A percentile compares a stretch with the other conserved stretches of the same genome.
These are phyloP conservation scores for Aristolochia fimbriata DNA, from an alignment of 164 flowering plant species.

Conservation along the genomic window DNA sequence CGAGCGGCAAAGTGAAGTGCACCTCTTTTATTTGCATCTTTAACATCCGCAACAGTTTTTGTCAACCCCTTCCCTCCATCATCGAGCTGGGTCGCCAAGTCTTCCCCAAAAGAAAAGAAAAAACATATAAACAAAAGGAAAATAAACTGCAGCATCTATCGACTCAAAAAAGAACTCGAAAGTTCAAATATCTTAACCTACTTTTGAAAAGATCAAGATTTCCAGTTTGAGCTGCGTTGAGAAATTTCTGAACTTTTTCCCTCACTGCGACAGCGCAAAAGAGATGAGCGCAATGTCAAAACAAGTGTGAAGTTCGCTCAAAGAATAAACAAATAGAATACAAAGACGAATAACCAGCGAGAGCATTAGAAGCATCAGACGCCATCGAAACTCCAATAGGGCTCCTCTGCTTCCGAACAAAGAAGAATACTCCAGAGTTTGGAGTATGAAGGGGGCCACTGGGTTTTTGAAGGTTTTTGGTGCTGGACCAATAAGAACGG, in stretches of 20 bases:
- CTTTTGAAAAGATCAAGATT: constrained; percentile 76
- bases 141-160: background rate
- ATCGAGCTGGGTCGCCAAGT: constrained; percentile 49
- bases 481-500: no score
- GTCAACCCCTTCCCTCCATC: constrained; percentile 59
- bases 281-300: background rate
- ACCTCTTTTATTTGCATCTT: constrained; percentile 90
- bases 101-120: constrained; percentile 18
- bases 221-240: constrained; percentile 76
- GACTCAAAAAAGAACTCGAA: background rate
- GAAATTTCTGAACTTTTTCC: constrained; percentile 66
- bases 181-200: constrained; percentile 14
- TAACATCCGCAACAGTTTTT: constrained; percentile 58
- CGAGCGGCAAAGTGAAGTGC: constrained; percentile 95
- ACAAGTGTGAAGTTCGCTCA: background rate
- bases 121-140: background rate
- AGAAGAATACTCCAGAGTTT: no score
- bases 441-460: no score
- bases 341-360: constrained; percentile 16
- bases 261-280: constrained; percentile 37
- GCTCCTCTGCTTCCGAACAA: no score
- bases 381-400: constrained; percentile 11
- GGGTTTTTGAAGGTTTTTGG: no score
- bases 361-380: constrained; percentile 22
- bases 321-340: background rate